Evolutionary conservation across 169 alveolate genomes (phyloP).

Genomic region (Cryptosporidium ryanae): DNA sequence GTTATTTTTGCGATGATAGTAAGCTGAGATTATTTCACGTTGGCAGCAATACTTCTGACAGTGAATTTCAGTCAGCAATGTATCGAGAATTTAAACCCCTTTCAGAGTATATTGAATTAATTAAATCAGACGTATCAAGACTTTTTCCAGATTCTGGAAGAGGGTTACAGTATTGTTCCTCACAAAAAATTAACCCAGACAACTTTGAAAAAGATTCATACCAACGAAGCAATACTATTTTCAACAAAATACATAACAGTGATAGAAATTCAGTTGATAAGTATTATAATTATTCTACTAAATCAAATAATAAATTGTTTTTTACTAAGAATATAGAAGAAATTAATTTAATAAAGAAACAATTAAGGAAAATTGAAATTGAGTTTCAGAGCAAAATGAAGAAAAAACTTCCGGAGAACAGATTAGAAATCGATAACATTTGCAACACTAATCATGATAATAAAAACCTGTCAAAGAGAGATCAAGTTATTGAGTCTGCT

Average conservation of each 20-base stretch:
- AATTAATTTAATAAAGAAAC: slow-evolving; percentile 1
- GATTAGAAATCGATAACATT: background rate
- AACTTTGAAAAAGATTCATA: background rate
- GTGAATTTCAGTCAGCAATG: too few relatives aligned
- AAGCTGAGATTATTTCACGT: slow-evolving; percentile 60
- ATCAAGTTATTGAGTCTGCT: slow-evolving; percentile 34
- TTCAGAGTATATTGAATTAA: slow-evolving; percentile 13
- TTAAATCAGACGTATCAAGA: slow-evolving; percentile 58
- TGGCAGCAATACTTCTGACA: too few relatives aligned
- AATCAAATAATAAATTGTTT: background rate
- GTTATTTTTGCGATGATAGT: slow-evolving; percentile 76
- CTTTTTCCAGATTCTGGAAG: slow-evolving; percentile 5
- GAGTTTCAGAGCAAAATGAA: slow-evolving; percentile 25
- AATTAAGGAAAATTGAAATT: slow-evolving; percentile 26
- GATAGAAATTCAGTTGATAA: background rate
- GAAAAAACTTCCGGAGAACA: background rate
- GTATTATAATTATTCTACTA: background rate
- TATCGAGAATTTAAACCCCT: background rate
- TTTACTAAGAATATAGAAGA: slow-evolving; percentile 13
- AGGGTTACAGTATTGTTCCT: background rate
- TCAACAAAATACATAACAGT: background rate
- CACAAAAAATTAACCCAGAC: background rate
- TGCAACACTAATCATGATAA: background rate
- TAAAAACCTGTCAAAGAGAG: slow-evolving; percentile 1
- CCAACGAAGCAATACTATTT: too few relatives aligned